A percentile compares a stretch with the other conserved stretches of the same genome.
phyloP scores from a whole-genome alignment of 768 basidiomycete genomes.

The Rubroboletus pulcherrimus region DNA sequence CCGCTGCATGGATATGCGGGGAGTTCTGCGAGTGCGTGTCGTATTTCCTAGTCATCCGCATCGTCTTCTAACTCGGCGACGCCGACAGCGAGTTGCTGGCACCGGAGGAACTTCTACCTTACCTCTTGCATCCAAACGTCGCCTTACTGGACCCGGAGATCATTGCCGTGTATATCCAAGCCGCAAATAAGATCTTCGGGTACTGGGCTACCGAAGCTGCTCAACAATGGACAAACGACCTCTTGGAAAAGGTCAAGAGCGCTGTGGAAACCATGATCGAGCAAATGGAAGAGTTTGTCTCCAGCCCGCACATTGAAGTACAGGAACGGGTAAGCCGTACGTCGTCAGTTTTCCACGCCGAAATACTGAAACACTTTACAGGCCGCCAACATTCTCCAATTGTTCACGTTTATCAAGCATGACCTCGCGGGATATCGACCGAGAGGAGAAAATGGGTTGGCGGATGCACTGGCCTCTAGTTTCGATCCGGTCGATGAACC shows the following conservation, averaged over 20 bases:
- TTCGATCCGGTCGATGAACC: constrained; percentile 40
- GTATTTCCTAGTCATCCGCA: not conserved
- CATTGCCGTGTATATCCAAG: constrained; percentile 77
- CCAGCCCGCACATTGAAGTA: constrained; percentile 75
- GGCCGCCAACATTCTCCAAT: constrained; percentile 78
- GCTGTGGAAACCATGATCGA: constrained; percentile 59
- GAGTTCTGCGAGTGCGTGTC: constrained; percentile 81
- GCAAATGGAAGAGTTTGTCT: constrained; percentile 56
- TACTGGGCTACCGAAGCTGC: constrained; percentile 77
- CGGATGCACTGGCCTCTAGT: constrained; percentile 34
- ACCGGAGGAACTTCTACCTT: constrained; percentile 67
- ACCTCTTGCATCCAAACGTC: constrained; percentile 61
- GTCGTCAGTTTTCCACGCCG: not conserved
- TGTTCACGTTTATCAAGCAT: constrained; percentile 72
- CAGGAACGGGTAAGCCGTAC: constrained; percentile 77
- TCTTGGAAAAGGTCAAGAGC: constrained; percentile 58
- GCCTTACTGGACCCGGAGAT: constrained; percentile 59
- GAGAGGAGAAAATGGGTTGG: constrained; percentile 33
- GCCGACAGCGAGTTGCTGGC: constrained; percentile 66
- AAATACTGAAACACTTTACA: constrained; percentile 27
- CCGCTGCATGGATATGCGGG: constrained; percentile 95
- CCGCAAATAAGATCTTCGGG: constrained; percentile 83
- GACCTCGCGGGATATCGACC: constrained; percentile 61
- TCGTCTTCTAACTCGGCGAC: constrained; percentile 4
- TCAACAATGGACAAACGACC: constrained; percentile 71